Conservation (phyloP, 768 basidiomycete genomes). For the Suillus occidentalis region DNA sequence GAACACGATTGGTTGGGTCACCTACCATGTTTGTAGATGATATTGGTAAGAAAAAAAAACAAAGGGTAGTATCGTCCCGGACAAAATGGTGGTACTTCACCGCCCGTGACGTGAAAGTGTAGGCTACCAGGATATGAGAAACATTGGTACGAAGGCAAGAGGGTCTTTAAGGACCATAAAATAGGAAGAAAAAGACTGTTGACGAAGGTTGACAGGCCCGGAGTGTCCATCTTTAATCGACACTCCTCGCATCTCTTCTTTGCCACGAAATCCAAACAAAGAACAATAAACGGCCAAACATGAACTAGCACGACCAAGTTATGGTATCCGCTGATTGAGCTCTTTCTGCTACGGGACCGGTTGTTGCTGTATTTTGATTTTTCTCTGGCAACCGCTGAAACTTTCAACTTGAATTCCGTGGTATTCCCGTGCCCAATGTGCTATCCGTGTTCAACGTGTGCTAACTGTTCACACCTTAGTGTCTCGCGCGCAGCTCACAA, state of each 20-base stretch:
- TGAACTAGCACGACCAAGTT: slow-evolving; percentile 1
- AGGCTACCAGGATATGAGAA: slow-evolving; percentile 46
- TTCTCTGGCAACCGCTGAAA: slow-evolving; percentile 1
- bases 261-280: slow-evolving; percentile 28
- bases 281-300: slow-evolving; percentile 14
- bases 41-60: slow-evolving; percentile 1
- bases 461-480: neutral
- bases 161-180: slow-evolving; percentile 50
- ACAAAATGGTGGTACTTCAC: slow-evolving; percentile 41
- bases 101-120: slow-evolving; percentile 59
- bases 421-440: neutral
- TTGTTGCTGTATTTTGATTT: slow-evolving; percentile 3
- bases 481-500: no score
- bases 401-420: neutral
- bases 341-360: slow-evolving; percentile 33
- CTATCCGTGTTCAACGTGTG: neutral
- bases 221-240: slow-evolving; percentile 27
- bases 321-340: slow-evolving; percentile 16
- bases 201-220: slow-evolving; percentile 50
- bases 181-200: slow-evolving; percentile 42
- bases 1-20: slow-evolving; percentile 44
- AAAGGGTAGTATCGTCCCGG: slow-evolving; percentile 24
- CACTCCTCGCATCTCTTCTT: slow-evolving; percentile 13
- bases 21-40: slow-evolving; percentile 17
- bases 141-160: slow-evolving; percentile 29